Base-by-base conservation (phyloP, 2,329 filamentous ascomycete species). In the Hypocrella siamensis region DNA sequence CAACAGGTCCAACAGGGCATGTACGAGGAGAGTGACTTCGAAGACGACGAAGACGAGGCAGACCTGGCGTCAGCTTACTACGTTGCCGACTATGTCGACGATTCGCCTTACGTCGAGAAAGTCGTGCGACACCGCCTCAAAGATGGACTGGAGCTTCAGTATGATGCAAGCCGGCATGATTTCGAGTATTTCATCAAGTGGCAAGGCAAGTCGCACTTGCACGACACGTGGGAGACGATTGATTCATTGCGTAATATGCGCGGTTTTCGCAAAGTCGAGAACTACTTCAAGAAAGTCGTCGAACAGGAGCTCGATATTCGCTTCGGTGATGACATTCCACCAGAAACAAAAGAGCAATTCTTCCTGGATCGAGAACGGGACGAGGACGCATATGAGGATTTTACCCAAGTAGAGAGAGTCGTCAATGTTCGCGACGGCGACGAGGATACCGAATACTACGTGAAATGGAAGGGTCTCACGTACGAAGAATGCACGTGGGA, bases 401-500 rank as follows among this genome's bases (percentile, higher is more conserved):
- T 83, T 54, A 90, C 82, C 39, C 78, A 90, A 44, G 85, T 94
- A 19, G 90, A 98, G 54, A 75, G 90, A 44, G 78, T 98, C 36
- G 93, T 98, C 44, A 81, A 82, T 33, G 71, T 78, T 36, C 76
- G 81, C 39, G 74, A 84, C 35, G 79, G 78, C 17, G 84, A 90
- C 11, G 78, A 81, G 7, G 83, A 75, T 30, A 72, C 72, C 1
- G 84, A 96, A 51, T 98, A 98, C 53, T 83, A 77, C 41, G 79
- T 96, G 55, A 98, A 98, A 60, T 98, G 90, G 85, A 93, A 90
- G 56, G 82, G 83, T 9, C 69, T 96, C 31, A 82, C 79, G 32
- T 98, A 98, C 50, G 86, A 96, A 45, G 77, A 78, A 39, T 93
- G 82, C 56, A 98, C 92, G 2, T 98, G 92, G 92, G 90, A 98